phyloP scores from a whole-genome alignment of 2,329 filamentous ascomycete species.

The Aspergillus japonicus region DNA sequence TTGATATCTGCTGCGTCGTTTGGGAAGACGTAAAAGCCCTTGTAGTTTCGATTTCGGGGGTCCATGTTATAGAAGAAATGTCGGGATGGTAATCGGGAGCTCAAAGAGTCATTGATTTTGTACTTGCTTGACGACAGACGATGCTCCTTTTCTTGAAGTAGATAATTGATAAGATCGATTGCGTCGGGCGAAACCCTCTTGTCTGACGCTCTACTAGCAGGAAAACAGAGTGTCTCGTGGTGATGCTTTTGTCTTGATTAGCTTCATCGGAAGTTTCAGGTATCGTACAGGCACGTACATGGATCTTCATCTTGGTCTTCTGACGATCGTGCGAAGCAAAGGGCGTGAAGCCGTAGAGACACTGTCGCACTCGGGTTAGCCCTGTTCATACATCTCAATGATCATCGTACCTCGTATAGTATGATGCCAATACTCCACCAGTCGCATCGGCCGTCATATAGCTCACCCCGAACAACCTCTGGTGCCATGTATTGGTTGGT shows the following conservation, averaged over 20 bases:
- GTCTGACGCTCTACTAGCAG: slow-evolving; percentile 53
- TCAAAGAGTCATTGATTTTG: slow-evolving; percentile 59
- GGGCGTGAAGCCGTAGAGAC: slow-evolving; percentile 85
- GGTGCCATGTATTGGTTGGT: slow-evolving; percentile 99
- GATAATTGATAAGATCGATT: slow-evolving; percentile 69
- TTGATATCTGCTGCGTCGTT: slow-evolving; percentile 90
- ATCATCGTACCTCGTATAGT: slow-evolving; percentile 66
- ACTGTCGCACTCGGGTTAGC: slow-evolving; percentile 46
- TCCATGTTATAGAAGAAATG: slow-evolving; percentile 33
- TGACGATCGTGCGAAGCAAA: slow-evolving; percentile 80
- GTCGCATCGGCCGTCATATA: slow-evolving; percentile 90
- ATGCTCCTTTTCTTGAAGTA: slow-evolving; percentile 71
- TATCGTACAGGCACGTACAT: slow-evolving; percentile 52
- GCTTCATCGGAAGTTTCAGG: background rate
- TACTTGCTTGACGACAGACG: slow-evolving; percentile 78
- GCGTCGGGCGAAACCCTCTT: slow-evolving; percentile 66
- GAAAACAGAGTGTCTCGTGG: slow-evolving; percentile 68
- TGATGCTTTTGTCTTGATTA: slow-evolving; percentile 58
- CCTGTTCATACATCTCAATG: background rate
- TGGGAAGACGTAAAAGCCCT: slow-evolving; percentile 69
- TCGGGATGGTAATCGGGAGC: slow-evolving; percentile 30
- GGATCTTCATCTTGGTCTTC: slow-evolving; percentile 81
- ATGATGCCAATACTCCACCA: slow-evolving; percentile 98
- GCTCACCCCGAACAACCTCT: slow-evolving; percentile 77
- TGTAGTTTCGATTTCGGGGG: slow-evolving; percentile 41